A percentile compares a stretch with the other conserved stretches of the same genome.
phyloP scores from a whole-genome alignment of 2,329 filamentous ascomycete genomes.

The Harringtonia aguacate region DNA sequence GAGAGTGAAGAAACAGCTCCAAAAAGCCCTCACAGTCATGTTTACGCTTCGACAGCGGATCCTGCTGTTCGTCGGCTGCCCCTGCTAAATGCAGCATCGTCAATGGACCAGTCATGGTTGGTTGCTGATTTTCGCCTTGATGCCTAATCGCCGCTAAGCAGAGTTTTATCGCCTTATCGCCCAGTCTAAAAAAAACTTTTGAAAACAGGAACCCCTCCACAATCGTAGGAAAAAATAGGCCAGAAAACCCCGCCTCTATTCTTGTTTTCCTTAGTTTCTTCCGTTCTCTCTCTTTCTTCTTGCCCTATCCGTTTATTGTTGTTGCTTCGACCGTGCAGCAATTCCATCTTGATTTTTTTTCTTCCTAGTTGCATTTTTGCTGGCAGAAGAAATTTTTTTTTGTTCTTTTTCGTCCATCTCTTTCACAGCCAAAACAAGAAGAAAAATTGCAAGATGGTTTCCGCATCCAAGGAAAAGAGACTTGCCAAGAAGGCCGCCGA shows the following conservation, averaged over 20 bases:
- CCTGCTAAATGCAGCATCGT: too few species aligned
- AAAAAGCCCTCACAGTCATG: too few species aligned
- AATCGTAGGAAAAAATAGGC: slow-evolving; percentile 3
- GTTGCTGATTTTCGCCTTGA: slow-evolving; percentile 7
- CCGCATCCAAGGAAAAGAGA: slow-evolving; percentile 60
- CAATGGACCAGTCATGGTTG: not conserved
- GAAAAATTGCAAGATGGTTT: slow-evolving; percentile 44
- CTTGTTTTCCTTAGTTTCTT: not conserved
- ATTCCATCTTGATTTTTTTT: too few species aligned
- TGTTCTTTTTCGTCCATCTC: not conserved
- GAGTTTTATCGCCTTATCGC: slow-evolving; percentile 7
- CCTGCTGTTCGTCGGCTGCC: too few species aligned
- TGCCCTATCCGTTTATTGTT: not conserved
- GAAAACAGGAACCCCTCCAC: slow-evolving; percentile 6
- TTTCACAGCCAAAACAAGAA: not conserved
- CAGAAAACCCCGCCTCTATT: slow-evolving; percentile 3
- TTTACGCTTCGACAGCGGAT: too few species aligned
- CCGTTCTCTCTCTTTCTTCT: not conserved
- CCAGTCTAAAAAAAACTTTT: slow-evolving; percentile 2
- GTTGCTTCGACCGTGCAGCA: too few species aligned
- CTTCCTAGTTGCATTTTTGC: not conserved
- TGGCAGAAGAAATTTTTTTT: not conserved
- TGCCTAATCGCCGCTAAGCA: slow-evolving; percentile 7
- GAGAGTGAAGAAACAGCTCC: too few species aligned
- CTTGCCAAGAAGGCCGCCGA: slow-evolving; percentile 61